Percentiles rank a stretch among this genome's conserved stretches.
These are phyloP conservation scores for Saccharomycopsis microspora DNA, from an alignment of 805 yeast genomes.

Conservation along the genomic window DNA sequence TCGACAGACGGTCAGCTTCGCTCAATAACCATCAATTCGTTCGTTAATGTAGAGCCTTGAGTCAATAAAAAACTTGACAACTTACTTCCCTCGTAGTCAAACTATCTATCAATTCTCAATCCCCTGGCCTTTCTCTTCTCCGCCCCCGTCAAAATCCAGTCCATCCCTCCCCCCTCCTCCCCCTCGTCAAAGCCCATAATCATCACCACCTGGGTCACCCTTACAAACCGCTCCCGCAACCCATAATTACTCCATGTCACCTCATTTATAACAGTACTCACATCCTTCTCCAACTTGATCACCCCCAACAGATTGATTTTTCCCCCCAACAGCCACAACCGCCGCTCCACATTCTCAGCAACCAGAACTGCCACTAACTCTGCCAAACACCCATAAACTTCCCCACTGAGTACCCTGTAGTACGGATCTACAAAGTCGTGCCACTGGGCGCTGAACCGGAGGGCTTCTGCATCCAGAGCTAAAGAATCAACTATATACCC, in stretches of 20 bases:
- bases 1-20: too few species aligned
- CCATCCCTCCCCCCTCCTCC: slow-evolving; percentile 21
- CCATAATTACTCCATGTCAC: slow-evolving; percentile 64
- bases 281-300: slow-evolving; percentile 70
- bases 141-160: slow-evolving; percentile 70
- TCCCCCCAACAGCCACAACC: slow-evolving; percentile 53
- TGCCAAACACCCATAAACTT: slow-evolving; percentile 38
- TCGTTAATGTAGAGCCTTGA: too few species aligned
- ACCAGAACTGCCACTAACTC: slow-evolving; percentile 40
- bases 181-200: slow-evolving; percentile 46
- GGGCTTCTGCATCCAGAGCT: slow-evolving; percentile 23
- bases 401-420: slow-evolving; percentile 41
- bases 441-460: slow-evolving; percentile 57
- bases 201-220: slow-evolving; percentile 77
- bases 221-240: slow-evolving; percentile 64
- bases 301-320: slow-evolving; percentile 78
- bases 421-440: slow-evolving; percentile 53
- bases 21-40: not conserved
- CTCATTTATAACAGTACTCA: slow-evolving; percentile 61
- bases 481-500: not conserved
- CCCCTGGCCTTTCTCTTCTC: slow-evolving; percentile 58
- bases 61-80: too few species aligned
- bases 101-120: slow-evolving; percentile 29
- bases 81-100: not conserved
- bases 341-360: slow-evolving; percentile 49